phyloP scores from a whole-genome alignment of 1,139 yeast species.

The Hyphopichia burtonii region DNA sequence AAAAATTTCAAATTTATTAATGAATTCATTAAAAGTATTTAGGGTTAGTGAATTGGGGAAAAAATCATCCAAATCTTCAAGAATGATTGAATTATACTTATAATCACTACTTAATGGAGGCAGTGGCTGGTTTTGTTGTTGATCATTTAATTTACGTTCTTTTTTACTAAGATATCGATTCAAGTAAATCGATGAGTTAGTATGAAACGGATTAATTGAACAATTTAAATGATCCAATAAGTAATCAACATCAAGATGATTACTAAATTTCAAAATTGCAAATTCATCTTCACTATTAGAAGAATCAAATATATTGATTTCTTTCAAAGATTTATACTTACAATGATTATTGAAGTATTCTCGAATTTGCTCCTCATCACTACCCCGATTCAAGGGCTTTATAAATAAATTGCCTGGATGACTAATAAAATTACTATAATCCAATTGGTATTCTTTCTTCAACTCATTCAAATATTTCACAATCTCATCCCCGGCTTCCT shows the following conservation, averaged over 20 bases:
- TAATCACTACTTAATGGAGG: slow-evolving; percentile 15
- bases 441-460: slow-evolving; percentile 11
- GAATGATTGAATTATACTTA: slow-evolving; percentile 36
- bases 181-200: slow-evolving; percentile 19
- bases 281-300: slow-evolving; percentile 20
- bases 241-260: slow-evolving; percentile 37
- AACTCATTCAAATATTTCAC: slow-evolving; percentile 6
- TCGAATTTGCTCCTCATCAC: slow-evolving; percentile 10
- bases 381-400: slow-evolving; percentile 37
- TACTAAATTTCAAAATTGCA: slow-evolving; percentile 37
- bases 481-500: slow-evolving; percentile 5
- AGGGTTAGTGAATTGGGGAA: slow-evolving; percentile 18
- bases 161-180: slow-evolving; percentile 29
- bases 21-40: slow-evolving; percentile 19
- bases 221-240: slow-evolving; percentile 20
- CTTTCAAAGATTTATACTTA: slow-evolving; percentile 25
- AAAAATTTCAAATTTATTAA: slow-evolving; percentile 33
- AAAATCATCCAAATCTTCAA: slow-evolving; percentile 43
- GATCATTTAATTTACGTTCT: slow-evolving; percentile 18
- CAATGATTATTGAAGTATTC: slow-evolving; percentile 24
- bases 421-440: slow-evolving; percentile 46
- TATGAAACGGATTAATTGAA: slow-evolving; percentile 35
- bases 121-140: slow-evolving; percentile 5
- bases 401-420: slow-evolving; percentile 68
- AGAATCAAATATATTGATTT: slow-evolving; percentile 26